These are phyloP conservation scores for Monilinia fructicola DNA, from an alignment of 2,329 filamentous ascomycete genomes.

Conservation along the genomic window DNA sequence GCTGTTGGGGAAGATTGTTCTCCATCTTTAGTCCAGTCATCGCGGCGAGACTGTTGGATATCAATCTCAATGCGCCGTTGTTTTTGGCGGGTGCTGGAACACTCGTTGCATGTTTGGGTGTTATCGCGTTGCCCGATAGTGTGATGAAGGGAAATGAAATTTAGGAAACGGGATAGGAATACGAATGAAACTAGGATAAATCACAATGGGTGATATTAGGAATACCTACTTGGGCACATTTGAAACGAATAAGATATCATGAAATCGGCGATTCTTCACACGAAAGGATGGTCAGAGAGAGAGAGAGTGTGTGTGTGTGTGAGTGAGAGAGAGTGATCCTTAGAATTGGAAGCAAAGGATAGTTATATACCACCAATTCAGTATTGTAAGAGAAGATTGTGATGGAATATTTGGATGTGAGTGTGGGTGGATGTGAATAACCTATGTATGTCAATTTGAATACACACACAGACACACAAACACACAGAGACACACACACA, in stretches of 20 bases:
- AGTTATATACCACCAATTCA: too few species aligned
- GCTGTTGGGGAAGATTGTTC: constrained; percentile 59
- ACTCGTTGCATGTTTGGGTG: constrained; percentile 52
- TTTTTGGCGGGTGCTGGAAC: constrained; percentile 57
- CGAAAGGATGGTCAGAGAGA: not conserved
- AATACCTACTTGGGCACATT: not conserved
- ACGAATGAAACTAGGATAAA: not conserved
- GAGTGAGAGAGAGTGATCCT: not conserved
- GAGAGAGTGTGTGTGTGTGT: too few species aligned
- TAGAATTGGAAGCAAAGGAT: too few species aligned
- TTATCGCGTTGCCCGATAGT: constrained; percentile 47
- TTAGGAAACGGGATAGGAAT: not conserved
- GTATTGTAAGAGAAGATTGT: too few species aligned
- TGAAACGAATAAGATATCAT: not conserved
- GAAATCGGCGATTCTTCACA: not conserved
- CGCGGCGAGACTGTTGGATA: constrained; percentile 47
- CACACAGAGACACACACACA: too few species aligned
- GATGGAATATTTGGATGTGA: too few species aligned
- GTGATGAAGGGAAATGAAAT: constrained; percentile 23
- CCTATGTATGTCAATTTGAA: too few species aligned
- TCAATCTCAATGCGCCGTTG: constrained; percentile 50
- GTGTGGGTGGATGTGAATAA: too few species aligned
- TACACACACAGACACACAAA: too few species aligned
- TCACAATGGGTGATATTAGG: not conserved
- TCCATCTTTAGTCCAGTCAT: constrained; percentile 58